Conservation (phyloP, 306 rosid genomes). For the Cucurbita pepo region DNA sequence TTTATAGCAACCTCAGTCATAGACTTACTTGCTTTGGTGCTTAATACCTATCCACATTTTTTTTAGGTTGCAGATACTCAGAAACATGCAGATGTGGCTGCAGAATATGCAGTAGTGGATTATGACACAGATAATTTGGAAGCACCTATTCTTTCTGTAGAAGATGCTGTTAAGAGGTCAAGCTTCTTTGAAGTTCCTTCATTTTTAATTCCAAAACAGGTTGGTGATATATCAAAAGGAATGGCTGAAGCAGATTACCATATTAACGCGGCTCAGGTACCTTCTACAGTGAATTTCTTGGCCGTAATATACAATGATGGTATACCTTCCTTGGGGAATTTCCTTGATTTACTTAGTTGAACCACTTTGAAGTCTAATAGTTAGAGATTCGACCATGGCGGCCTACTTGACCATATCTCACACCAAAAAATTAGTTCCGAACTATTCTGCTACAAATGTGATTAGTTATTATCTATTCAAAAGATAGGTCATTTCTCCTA, state of each 20-base stretch:
- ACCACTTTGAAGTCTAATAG: background rate
- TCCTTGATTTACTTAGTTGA: conserved; percentile 1
- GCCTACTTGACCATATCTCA: background rate
- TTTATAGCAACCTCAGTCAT: background rate
- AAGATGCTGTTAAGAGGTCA: conserved; percentile 64
- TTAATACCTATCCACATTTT: background rate
- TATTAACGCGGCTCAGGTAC: conserved; percentile 66
- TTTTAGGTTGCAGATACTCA: conserved; percentile 86
- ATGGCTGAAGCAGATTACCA: conserved; percentile 77
- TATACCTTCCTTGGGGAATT: background rate
- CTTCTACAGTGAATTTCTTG: background rate
- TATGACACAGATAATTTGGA: conserved; percentile 47
- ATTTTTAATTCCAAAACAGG: conserved; percentile 34
- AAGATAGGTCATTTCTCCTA: background rate
- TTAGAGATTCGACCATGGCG: background rate
- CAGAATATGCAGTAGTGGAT: conserved; percentile 45
- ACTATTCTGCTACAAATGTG: background rate
- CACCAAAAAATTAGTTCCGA: background rate
- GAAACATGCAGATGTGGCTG: conserved; percentile 69
- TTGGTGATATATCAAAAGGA: conserved; percentile 78
- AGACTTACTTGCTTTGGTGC: background rate
- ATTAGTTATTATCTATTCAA: background rate
- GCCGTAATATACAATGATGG: no score
- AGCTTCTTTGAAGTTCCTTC: conserved; percentile 70
- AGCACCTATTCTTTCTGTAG: conserved; percentile 61